Conservation (phyloP, 2,329 filamentous ascomycete genomes). For the Aspergillus clavatus region DNA sequence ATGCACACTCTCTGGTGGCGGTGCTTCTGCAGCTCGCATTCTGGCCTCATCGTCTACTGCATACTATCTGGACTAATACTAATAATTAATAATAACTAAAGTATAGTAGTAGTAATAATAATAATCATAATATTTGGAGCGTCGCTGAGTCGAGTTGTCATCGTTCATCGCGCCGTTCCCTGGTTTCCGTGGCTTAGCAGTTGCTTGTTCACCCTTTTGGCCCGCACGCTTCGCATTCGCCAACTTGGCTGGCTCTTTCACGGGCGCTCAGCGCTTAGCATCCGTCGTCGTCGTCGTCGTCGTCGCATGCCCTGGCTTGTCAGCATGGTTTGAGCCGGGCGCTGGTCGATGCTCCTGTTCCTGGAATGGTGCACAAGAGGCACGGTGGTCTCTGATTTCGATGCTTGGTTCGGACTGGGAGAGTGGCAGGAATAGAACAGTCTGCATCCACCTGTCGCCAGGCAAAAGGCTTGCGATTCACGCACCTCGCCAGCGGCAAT, state of each 20-base stretch:
- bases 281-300: neutral
- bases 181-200: neutral
- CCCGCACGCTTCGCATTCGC: neutral
- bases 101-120: too few species aligned
- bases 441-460: neutral
- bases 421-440: too few species aligned
- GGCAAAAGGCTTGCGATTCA: neutral
- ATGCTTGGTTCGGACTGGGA: too few species aligned
- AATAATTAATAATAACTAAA: too few species aligned
- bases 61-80: too few species aligned
- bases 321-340: too few species aligned
- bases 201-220: neutral
- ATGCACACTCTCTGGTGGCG: neutral
- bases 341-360: too few species aligned
- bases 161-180: neutral
- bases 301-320: too few species aligned
- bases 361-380: too few species aligned
- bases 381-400: too few species aligned
- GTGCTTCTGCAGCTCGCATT: neutral
- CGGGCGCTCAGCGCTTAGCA: neutral
- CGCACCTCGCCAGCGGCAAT: too few species aligned
- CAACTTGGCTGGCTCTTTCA: neutral
- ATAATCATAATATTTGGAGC: neutral
- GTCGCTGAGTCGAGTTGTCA: neutral
- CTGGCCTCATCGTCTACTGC: neutral